phyloP scores from a whole-genome alignment of 805 yeast genomes.

The Metahyphopichia silvanorum region DNA sequence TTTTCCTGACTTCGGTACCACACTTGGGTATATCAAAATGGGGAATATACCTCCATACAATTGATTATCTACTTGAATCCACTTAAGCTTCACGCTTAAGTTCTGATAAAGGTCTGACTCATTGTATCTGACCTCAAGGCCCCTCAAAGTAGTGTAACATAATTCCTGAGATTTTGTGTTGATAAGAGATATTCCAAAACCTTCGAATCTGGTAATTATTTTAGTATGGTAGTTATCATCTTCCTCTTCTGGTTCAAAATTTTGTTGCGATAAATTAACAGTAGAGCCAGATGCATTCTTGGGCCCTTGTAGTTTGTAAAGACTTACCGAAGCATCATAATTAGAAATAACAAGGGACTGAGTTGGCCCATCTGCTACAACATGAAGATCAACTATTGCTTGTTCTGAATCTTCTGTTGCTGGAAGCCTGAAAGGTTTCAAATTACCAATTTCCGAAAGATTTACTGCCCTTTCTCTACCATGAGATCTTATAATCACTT shows the following conservation, averaged over 20 bases:
- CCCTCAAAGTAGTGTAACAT: constrained; percentile 77
- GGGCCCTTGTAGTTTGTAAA: constrained; percentile 54
- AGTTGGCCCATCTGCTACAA: constrained; percentile 94
- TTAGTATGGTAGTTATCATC: constrained; percentile 53
- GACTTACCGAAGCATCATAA: constrained; percentile 73
- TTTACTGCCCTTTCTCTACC: constrained; percentile 77
- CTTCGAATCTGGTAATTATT: constrained; percentile 67
- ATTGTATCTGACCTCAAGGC: constrained; percentile 75
- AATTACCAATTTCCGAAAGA: constrained; percentile 88
- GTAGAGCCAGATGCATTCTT: constrained; percentile 22
- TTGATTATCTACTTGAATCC: constrained; percentile 95
- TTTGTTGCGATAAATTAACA: constrained; percentile 33
- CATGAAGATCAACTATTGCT: constrained; percentile 77
- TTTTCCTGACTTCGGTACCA: constrained; percentile 75
- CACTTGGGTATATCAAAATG: constrained; percentile 84
- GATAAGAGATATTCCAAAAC: constrained; percentile 83
- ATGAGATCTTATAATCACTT: constrained; percentile 67
- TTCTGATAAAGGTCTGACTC: constrained; percentile 85
- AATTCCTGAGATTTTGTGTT: constrained; percentile 71
- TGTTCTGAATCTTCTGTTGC: constrained; percentile 35
- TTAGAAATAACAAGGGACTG: constrained; percentile 83
- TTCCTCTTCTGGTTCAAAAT: constrained; percentile 52
- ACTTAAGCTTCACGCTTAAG: constrained; percentile 74
- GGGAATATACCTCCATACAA: constrained; percentile 86
- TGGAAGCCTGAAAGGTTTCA: constrained; percentile 81